Evolutionary conservation across 2,329 filamentous ascomycete genomes (phyloP).

Genomic region (Incumbomyces delicatus): DNA sequence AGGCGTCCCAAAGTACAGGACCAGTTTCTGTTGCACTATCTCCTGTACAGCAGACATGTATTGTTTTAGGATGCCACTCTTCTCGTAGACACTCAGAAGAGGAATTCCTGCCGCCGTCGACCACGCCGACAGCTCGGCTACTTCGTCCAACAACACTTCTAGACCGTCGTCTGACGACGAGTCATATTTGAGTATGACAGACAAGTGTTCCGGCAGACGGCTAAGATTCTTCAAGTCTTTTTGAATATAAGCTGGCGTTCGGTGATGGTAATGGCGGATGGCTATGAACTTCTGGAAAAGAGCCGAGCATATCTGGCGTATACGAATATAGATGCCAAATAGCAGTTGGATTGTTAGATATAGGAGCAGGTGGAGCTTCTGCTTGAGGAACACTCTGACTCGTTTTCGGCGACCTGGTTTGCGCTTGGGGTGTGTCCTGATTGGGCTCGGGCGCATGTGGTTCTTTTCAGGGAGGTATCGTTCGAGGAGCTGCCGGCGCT

Average conservation of each 20-base stretch:
- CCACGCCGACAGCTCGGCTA: constrained; percentile 87
- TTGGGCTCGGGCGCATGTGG: constrained; percentile 3
- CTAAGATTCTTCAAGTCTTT: constrained; percentile 69
- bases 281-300: constrained; percentile 68
- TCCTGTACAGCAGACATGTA: constrained; percentile 79
- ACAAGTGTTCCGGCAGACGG: constrained; percentile 74
- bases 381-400: constrained; percentile 35
- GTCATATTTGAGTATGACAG: constrained; percentile 70
- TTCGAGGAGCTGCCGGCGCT: constrained; percentile 44
- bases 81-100: constrained; percentile 82
- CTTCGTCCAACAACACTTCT: constrained; percentile 78
- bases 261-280: constrained; percentile 88
- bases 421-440: constrained; percentile 12
- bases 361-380: constrained; percentile 34
- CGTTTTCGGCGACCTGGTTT: constrained; percentile 20
- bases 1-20: constrained; percentile 71
- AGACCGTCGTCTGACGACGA: constrained; percentile 61
- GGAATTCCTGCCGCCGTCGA: constrained; percentile 82
- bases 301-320: constrained; percentile 69
- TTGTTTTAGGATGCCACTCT: constrained; percentile 74
- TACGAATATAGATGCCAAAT: constrained; percentile 79
- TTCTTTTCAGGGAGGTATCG: constrained; percentile 43
- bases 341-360: constrained; percentile 54
- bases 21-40: constrained; percentile 67
- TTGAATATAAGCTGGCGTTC: constrained; percentile 83